These are phyloP conservation scores for Ceriops zippeliana DNA, from an alignment of 345 rosid genomes.

Conservation along the genomic window DNA sequence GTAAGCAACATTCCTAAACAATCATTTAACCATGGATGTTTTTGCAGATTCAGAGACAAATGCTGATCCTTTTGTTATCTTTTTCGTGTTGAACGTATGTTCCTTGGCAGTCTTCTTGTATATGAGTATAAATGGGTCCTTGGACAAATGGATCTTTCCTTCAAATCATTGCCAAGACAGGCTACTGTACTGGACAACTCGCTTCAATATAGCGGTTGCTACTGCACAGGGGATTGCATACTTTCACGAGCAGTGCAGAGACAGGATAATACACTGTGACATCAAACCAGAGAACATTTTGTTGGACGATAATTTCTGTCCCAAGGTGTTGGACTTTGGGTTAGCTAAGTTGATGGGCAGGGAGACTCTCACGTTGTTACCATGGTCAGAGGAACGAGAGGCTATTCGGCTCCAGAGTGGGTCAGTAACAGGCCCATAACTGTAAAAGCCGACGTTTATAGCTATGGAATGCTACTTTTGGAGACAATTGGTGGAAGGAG, in stretches of 20 bases:
- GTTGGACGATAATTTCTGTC: slow-evolving; percentile 28
- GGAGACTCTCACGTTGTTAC: slow-evolving; percentile 33
- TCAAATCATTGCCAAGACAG: slow-evolving; percentile 9
- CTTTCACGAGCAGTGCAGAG: slow-evolving; percentile 33
- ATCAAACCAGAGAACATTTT: slow-evolving; percentile 32
- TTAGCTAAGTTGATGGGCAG: slow-evolving; percentile 33
- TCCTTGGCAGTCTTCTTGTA: slow-evolving; percentile 22
- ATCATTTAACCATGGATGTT: not conserved
- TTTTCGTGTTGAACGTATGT: not conserved
- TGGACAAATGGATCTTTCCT: slow-evolving; percentile 34
- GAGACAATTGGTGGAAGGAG: slow-evolving; percentile 33
- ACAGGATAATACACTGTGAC: slow-evolving; percentile 32
- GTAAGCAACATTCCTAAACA: slow-evolving; percentile 25
- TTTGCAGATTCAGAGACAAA: not conserved
- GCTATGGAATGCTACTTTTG: slow-evolving; percentile 33
- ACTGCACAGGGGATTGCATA: slow-evolving; percentile 33
- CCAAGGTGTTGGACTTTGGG: slow-evolving; percentile 32
- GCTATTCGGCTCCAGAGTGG: slow-evolving; percentile 34
- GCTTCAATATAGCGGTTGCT: slow-evolving; percentile 28
- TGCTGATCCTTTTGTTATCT: not conserved
- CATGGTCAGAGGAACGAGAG: slow-evolving; percentile 34
- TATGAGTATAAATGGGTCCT: slow-evolving; percentile 31
- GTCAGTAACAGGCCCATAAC: slow-evolving; percentile 32
- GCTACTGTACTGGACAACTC: slow-evolving; percentile 27
- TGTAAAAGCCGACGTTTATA: slow-evolving; percentile 33